Percentiles rank a stretch among this genome's conserved stretches.
These are phyloP conservation scores for Trametes pubescens DNA, from an alignment of 1,284 basidiomycete species.

Conservation along the genomic window DNA sequence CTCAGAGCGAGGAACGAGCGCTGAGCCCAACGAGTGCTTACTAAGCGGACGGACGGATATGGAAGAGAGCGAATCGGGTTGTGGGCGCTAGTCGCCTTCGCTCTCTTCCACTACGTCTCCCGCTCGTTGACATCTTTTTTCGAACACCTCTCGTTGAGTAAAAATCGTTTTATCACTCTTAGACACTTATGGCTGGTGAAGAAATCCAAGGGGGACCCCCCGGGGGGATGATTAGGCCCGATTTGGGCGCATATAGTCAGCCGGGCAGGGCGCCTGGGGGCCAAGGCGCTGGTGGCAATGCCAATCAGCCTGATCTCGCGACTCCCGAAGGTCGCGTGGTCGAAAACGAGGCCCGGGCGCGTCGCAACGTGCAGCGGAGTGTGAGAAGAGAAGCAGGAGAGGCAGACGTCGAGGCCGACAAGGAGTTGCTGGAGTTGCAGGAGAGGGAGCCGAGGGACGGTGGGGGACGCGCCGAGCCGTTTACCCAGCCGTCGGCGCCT, in stretches of 20 bases:
- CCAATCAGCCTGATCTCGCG: not conserved
- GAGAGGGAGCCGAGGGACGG: not conserved
- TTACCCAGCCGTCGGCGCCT: not conserved
- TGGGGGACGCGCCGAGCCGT: not conserved
- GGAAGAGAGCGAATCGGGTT: slow-evolving; percentile 13
- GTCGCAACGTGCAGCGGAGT: not conserved
- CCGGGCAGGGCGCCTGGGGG: not conserved
- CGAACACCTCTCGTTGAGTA: not conserved
- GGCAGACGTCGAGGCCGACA: not conserved
- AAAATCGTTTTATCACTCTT: not conserved
- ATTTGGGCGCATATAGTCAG: slow-evolving; percentile 2
- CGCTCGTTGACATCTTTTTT: not conserved
- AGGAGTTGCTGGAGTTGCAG: slow-evolving; percentile 3
- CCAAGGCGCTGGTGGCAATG: not conserved
- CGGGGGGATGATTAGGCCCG: not conserved
- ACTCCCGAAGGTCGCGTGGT: not conserved
- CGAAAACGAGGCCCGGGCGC: slow-evolving; percentile 1
- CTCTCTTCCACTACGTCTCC: slow-evolving; percentile 11
- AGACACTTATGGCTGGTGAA: slow-evolving; percentile 5
- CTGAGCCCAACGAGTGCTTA: slow-evolving; percentile 20
- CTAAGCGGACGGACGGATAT: slow-evolving; percentile 20
- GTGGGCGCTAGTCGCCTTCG: slow-evolving; percentile 2
- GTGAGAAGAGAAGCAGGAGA: slow-evolving; percentile 3
- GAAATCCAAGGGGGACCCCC: not conserved
- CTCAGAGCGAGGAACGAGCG: slow-evolving; percentile 8